Percentiles rank a stretch among this genome's conserved stretches.
Conservation (phyloP, 139 green algal genomes). For the Chlamydomonas urium region DNA sequence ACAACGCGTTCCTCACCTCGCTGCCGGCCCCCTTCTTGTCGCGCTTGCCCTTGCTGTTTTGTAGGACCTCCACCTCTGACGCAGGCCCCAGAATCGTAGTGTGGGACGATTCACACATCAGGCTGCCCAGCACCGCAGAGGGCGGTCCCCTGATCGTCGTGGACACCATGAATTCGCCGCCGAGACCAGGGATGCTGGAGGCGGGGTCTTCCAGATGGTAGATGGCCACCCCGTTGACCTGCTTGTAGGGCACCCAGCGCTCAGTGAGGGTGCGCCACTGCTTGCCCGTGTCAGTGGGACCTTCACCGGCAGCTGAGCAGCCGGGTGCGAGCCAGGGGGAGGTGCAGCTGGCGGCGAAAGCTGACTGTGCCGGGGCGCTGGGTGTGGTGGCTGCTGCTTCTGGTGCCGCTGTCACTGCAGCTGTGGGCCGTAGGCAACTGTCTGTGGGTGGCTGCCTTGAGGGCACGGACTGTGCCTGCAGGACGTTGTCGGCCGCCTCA, state of each 20-base stretch:
- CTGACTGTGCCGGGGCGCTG: too few relatives aligned
- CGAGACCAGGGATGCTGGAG: not conserved
- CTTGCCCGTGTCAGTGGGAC: too few relatives aligned
- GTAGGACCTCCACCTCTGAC: slow-evolving; percentile 21
- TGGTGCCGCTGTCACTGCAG: too few relatives aligned
- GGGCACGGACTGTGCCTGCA: too few relatives aligned
- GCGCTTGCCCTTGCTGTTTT: not conserved
- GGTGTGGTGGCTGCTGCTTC: too few relatives aligned
- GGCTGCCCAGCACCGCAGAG: slow-evolving; percentile 27
- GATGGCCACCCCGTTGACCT: not conserved
- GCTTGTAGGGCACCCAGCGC: slow-evolving; percentile 7
- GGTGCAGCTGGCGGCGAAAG: too few relatives aligned
- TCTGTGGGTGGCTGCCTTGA: too few relatives aligned
- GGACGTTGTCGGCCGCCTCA: too few relatives aligned
- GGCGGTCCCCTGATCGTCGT: slow-evolving; percentile 34
- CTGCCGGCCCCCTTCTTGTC: not conserved
- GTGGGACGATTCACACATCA: slow-evolving; percentile 29
- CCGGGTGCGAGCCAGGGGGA: too few relatives aligned
- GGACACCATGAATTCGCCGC: not conserved
- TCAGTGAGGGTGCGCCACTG: not conserved
- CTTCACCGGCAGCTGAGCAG: too few relatives aligned
- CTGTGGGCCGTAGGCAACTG: too few relatives aligned
- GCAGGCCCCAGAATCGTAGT: slow-evolving; percentile 56
- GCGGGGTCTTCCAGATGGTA: not conserved
- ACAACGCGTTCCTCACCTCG: too few relatives aligned